Base-by-base conservation (phyloP, 352 stramenopile genomes). In the Aphanomyces astaci region DNA sequence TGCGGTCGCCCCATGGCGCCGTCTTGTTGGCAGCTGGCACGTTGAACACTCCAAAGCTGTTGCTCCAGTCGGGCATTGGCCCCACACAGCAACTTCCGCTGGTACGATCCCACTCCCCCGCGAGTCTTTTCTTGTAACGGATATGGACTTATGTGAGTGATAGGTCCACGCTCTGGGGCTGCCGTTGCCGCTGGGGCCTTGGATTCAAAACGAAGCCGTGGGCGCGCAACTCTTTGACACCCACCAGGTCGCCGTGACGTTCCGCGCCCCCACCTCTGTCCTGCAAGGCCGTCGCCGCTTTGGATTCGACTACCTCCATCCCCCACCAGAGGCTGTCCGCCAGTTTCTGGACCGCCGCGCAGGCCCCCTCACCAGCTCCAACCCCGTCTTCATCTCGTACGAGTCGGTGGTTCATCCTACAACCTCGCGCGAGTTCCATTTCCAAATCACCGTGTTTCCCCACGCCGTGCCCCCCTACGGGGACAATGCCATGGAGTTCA, bases 61-160 rank as follows among this genome's bases (percentile, higher is more conserved):
- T 96, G 1, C 79, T 94, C 53, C 76, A 90, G 49, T 89, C 75
- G 67, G 88, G 87, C 30, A 86, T 96, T 49, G 88, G 87, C 22
- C 81, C 80, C 19, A 43, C 56, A 9, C 71, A 80, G 43, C 79
- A 91, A 63, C 74, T 94, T 17, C 71, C 65, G 15, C 65, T 80
- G 73, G 74, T 89, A 4, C n/a, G 11, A 4, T 46, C 31, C 13
- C n/a, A n/a, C n/a, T 27, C 45, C 22, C 9, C 9, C 13, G 9
- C 45, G 9, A n/a, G 4, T 19, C 2, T 64, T 64, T 33, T 49
- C 56, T 2, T 36, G 3, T 27, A 2, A 13, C 15, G 3, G 11
- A 54, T 54, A 9, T 63, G 33, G 24, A 10, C 24, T 63, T 10
- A 63, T n/a, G 11, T 48, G 9, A 1, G 24, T 15, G 24, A 11